Conservation (phyloP, 164 flowering plant species). For the Hamamelis virginiana region DNA sequence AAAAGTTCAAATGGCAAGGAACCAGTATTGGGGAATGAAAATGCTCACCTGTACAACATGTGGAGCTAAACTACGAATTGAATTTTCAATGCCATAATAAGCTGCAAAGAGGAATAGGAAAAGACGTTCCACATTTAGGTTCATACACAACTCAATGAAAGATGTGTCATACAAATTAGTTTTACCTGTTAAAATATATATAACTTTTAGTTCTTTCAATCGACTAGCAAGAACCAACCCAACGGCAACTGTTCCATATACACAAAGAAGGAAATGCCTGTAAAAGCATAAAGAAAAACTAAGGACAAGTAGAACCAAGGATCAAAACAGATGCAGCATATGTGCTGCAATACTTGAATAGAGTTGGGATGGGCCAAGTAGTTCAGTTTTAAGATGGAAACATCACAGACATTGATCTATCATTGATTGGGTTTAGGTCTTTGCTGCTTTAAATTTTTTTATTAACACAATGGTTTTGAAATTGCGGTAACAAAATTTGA, state of each 20-base stretch:
- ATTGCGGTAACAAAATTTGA: not conserved
- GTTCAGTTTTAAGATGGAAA: not conserved
- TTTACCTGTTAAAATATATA: constrained; percentile 74
- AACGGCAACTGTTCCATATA: constrained; percentile 71
- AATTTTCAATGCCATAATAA: constrained; percentile 86
- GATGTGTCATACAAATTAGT: not conserved
- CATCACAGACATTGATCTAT: not conserved
- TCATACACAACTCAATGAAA: constrained; percentile 7
- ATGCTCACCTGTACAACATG: constrained; percentile 74
- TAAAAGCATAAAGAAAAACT: constrained; percentile 19
- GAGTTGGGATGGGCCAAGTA: not conserved
- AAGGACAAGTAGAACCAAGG: not conserved
- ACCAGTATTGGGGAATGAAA: not conserved
- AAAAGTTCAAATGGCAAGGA: not conserved
- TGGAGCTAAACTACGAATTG: constrained; percentile 72
- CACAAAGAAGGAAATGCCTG: constrained; percentile 92
- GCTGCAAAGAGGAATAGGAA: constrained; percentile 44
- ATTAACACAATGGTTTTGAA: not conserved
- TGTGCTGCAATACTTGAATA: not conserved
- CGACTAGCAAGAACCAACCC: constrained; percentile 81
- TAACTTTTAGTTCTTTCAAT: constrained; percentile 62
- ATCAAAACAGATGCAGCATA: not conserved
- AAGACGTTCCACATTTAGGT: not conserved
- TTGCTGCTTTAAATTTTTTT: too few relatives aligned
- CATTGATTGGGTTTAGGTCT: not conserved